phyloP scores from a whole-genome alignment of 345 rosid genomes.

The Geranium rotundifolium region DNA sequence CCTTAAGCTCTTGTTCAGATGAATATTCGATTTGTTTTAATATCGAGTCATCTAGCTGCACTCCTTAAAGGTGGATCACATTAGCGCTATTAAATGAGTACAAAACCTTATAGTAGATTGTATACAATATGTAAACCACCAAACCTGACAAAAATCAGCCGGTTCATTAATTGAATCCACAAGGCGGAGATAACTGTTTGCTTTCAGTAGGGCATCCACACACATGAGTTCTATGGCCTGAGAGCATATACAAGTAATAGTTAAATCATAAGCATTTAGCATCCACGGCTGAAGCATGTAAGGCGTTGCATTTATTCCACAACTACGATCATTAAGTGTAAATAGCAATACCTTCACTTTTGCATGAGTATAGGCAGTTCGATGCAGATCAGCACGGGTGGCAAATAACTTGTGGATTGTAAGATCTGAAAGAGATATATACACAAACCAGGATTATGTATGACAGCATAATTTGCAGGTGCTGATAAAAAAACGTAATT shows the following conservation, averaged over 20 bases:
- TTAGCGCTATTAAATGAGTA: neutral
- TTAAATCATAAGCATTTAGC: neutral
- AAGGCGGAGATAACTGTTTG: conserved; percentile 50
- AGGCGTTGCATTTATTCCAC: neutral
- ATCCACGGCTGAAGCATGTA: neutral
- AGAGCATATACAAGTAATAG: conserved; percentile 6
- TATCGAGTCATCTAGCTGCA: conserved; percentile 84
- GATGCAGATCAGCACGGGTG: conserved; percentile 88
- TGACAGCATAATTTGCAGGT: neutral
- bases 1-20: conserved; percentile 52
- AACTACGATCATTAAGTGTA: neutral
- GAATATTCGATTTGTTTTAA: conserved; percentile 73
- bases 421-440: conserved; percentile 43
- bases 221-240: conserved; percentile 92
- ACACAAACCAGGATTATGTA: conserved; percentile 3
- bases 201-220: conserved; percentile 78
- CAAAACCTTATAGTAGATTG: neutral
- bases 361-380: conserved; percentile 81
- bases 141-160: conserved; percentile 79
- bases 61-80: neutral
- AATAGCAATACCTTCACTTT: conserved; percentile 71
- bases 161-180: conserved; percentile 59
- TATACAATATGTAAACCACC: neutral
- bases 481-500: neutral
- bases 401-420: conserved; percentile 67